Percentiles rank a stretch among this genome's conserved stretches.
These are phyloP conservation scores for Cyamopsis tetragonoloba DNA, from an alignment of 306 rosid genomes.

Conservation along the genomic window DNA sequence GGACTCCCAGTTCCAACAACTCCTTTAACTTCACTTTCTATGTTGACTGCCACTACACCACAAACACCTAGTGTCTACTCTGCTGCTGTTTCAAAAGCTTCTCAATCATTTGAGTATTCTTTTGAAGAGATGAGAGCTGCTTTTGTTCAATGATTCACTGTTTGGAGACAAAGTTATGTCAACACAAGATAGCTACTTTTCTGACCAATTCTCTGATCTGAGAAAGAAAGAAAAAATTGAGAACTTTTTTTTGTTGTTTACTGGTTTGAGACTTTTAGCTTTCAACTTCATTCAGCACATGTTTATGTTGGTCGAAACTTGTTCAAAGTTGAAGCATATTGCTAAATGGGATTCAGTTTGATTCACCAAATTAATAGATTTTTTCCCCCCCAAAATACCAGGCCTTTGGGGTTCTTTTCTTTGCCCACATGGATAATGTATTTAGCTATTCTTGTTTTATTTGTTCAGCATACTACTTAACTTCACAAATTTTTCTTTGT, in stretches of 20 bases:
- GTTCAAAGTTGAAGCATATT: neutral
- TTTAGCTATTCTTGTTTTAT: neutral
- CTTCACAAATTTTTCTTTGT: neutral
- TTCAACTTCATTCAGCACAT: slow-evolving; percentile 4
- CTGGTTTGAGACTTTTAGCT: slow-evolving; percentile 11
- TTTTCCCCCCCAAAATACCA: neutral
- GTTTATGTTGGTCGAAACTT: slow-evolving; percentile 9
- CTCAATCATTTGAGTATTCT: slow-evolving; percentile 42
- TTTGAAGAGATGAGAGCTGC: slow-evolving; percentile 63
- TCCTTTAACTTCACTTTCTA: slow-evolving; percentile 47
- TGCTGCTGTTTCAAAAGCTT: slow-evolving; percentile 10
- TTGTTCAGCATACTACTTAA: neutral
- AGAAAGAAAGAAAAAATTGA: neutral
- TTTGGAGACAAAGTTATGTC: neutral
- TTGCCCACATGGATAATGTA: neutral
- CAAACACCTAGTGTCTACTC: slow-evolving; percentile 30
- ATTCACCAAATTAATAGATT: neutral
- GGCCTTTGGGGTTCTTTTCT: neutral
- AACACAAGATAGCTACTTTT: slow-evolving; percentile 2
- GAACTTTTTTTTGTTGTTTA: neutral
- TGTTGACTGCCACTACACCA: slow-evolving; percentile 51
- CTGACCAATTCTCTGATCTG: slow-evolving; percentile 18
- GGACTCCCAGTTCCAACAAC: slow-evolving; percentile 43
- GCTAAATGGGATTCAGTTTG: neutral
- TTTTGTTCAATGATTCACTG: slow-evolving; percentile 31